Percentiles rank a stretch among this genome's conserved stretches.
Conservation (phyloP, 345 rosid genomes). For the Angophora floribunda region DNA sequence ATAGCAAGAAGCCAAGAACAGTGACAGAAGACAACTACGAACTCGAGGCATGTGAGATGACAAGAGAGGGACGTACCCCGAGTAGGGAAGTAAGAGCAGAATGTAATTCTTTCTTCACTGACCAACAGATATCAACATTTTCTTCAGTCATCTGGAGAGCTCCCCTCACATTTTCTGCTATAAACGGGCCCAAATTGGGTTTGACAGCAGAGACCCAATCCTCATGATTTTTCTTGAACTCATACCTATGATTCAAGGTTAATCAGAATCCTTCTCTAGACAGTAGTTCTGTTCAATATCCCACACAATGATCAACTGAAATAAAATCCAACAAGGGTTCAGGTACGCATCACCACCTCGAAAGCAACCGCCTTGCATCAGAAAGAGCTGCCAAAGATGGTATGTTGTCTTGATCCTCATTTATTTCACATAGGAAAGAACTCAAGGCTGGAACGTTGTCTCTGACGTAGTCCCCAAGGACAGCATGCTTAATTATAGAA, state of each 20-base stretch:
- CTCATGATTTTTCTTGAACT: constrained; percentile 78
- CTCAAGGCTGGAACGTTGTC: constrained; percentile 64
- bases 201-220: constrained; percentile 60
- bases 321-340: not conserved
- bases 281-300: not conserved
- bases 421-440: constrained; percentile 40
- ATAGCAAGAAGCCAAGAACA: not conserved
- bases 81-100: constrained; percentile 56
- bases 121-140: constrained; percentile 27
- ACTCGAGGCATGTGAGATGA: not conserved
- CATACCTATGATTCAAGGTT: constrained; percentile 31
- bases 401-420: constrained; percentile 22
- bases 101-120: constrained; percentile 37
- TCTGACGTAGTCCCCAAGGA: constrained; percentile 55
- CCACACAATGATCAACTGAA: not conserved
- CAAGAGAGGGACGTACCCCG: constrained; percentile 26
- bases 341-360: constrained; percentile 28
- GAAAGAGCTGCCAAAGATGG: constrained; percentile 74
- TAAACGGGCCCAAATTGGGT: constrained; percentile 72
- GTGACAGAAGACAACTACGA: not conserved
- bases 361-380: constrained; percentile 51
- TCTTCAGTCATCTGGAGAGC: constrained; percentile 47
- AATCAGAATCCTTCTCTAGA: not conserved
- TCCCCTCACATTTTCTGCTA: constrained; percentile 50
- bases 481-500: constrained; percentile 29